Base-by-base conservation (phyloP, 192 early-diverging fungal genomes). In the Linnemannia hyalina region DNA sequence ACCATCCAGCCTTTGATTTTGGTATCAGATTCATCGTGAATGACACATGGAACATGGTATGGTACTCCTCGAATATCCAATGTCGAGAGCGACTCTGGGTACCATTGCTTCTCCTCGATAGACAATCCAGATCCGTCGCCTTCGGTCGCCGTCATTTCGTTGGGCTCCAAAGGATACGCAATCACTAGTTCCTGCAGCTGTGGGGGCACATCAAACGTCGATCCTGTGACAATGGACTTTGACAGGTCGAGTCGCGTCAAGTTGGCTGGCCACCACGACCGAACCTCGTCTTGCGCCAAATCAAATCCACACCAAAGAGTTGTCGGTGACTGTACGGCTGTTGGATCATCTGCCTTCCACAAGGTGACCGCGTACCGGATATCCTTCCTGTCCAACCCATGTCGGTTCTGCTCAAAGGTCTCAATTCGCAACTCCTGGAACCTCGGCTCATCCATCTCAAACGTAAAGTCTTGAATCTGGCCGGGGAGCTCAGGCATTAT, bases 241-340 rank as follows among this genome's bases (percentile, higher is more conserved):
- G 80, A 82, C 16, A 82, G 55, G 44, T 82, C 69, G 52, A 82
- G 49, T 71, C 75, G 54, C 11, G 69, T 82, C 42, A 82, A 23
- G 63, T 76, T 82, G 13, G 75, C 69, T n/a, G 80, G 80, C 80
- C 80, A 82, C 80, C 80, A 82, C 0, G 80, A 72, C 23, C 80
- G 74, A 20, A 69, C 22, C 16, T 32, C 40, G 7, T 36, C 57
- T 6, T 23, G 29, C 38, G 63, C 42, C 13, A 74, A 22, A 32
- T 68, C 80, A 55, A 75, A 74, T 15, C 80, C 80, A 42, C 63
- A 57, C 73, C 73, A 70, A 26, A 20, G 44, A 16, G 52, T 1
- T 16, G 68, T 20, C 46, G 20, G 40, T 9, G 32, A 22, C 23
- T 26, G n/a, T 57, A 35, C 11, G 9, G 20, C n/a, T 16, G 35